Conservation (phyloP, 371 early-diverging fungal genomes). For the Nematocida parisii region DNA sequence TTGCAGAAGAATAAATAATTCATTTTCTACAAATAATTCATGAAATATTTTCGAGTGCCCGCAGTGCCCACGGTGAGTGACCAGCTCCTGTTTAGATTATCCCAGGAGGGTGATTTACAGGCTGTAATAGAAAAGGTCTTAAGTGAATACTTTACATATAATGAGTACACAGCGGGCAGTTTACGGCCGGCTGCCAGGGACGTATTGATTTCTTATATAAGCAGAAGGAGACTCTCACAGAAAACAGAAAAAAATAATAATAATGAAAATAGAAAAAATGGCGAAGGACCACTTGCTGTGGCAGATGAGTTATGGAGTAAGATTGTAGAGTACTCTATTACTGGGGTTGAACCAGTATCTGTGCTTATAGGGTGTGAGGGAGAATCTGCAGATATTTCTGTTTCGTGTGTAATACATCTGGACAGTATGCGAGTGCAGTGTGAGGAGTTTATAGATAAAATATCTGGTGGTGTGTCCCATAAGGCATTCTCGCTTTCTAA, state of each 20-base stretch:
- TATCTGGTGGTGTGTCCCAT: neutral
- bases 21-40: constrained; percentile 30
- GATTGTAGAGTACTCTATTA: neutral
- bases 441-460: neutral
- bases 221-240: too few relatives aligned
- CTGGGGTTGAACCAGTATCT: neutral
- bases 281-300: neutral
- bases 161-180: neutral
- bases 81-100: neutral
- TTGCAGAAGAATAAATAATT: constrained; percentile 73
- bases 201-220: neutral
- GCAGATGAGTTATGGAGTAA: neutral
- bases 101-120: neutral
- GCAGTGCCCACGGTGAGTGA: constrained; percentile 2
- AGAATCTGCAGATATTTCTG: neutral
- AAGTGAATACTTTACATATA: neutral
- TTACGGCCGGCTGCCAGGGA: neutral
- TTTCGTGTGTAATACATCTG: neutral
- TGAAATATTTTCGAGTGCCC: constrained; percentile 21
- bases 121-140: neutral
- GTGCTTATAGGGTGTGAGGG: neutral
- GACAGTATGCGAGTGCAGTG: neutral
- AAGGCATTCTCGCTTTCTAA: constrained; percentile 2
- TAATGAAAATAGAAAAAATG: neutral
- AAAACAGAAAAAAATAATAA: neutral